Evolutionary conservation across 495 filamentous ascomycete species (phyloP), one percentile per base, ranked within the genome.

Genomic region (Penicillium pancosmium): DNA sequence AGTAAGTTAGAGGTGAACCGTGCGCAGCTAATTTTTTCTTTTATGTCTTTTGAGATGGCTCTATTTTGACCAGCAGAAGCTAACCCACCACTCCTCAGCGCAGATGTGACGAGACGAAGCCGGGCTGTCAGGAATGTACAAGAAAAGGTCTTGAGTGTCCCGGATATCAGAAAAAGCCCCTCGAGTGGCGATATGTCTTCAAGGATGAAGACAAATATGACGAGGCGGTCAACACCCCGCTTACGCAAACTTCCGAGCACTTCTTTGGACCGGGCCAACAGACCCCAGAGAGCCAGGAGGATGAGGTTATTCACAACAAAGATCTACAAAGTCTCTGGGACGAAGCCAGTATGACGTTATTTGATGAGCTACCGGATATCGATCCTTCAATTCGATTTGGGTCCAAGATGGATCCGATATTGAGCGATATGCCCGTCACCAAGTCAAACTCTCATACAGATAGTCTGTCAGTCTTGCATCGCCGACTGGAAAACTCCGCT

Each of bases 131-230:
- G 25, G 63, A 68, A 46, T 68, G 66, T 25, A 38, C 47, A 52
- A 63, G 51, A 27, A 57, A 57, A 15, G 66, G 66, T 13, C 54
- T 66, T 13, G 50, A 35, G 16, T 68, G 66, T 12, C 66, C 66
- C 11, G 66, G 66, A 3, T 68, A 68, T 49, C 60, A 66, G 25
- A 66, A 64, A 38, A 62, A 63, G 35, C 58, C 52, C 21, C 56
- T 68, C 11, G 51, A 68, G 36, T 68, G 66, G 66, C 63, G 66
- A 41, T 57, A 68, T 59, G 66, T 64, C 19, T 68, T 66, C 38
- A 58, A 66, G 41, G 63, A 63, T 9, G 44, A 31, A 34, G 62
- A 58, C 35, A 50, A 54, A 8, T 43, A 13, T 38, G 47, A 40
- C 16, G 25, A 36, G 15, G 27, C 48, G 23, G 19, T 25, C 18